phyloP scores from a whole-genome alignment of 371 early-diverging fungal species.

The Rhizopus microsporus region DNA sequence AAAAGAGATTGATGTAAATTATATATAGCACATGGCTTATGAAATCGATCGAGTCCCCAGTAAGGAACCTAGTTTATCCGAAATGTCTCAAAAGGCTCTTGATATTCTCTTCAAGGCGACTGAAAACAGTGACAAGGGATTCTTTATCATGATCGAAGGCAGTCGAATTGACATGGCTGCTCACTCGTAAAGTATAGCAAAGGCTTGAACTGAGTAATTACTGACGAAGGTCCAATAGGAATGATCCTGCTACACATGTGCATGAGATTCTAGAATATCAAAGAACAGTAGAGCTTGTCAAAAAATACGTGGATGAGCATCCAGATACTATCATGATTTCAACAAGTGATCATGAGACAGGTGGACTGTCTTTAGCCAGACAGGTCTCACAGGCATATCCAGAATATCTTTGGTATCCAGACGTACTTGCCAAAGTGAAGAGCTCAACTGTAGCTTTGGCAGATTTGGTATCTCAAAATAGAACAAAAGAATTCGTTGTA shows the following conservation, averaged over 20 bases:
- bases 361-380: slow-evolving; percentile 81
- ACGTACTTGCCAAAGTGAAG: slow-evolving; percentile 64
- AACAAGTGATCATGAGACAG: slow-evolving; percentile 94
- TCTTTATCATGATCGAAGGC: slow-evolving; percentile 96
- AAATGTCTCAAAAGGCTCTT: slow-evolving; percentile 85
- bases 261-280: slow-evolving; percentile 92
- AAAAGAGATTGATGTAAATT: neutral
- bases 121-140: slow-evolving; percentile 59
- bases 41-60: slow-evolving; percentile 79
- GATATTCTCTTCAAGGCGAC: slow-evolving; percentile 57
- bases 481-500: slow-evolving; percentile 28
- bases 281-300: slow-evolving; percentile 70
- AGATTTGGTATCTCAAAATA: slow-evolving; percentile 20
- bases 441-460: slow-evolving; percentile 68
- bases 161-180: slow-evolving; percentile 90
- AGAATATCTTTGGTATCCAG: slow-evolving; percentile 86
- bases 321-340: slow-evolving; percentile 88
- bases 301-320: slow-evolving; percentile 70
- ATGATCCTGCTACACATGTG: slow-evolving; percentile 90
- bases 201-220: slow-evolving; percentile 13
- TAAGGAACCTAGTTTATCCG: slow-evolving; percentile 76
- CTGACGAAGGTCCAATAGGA: slow-evolving; percentile 44
- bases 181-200: slow-evolving; percentile 52
- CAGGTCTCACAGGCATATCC: slow-evolving; percentile 71
- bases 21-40: slow-evolving; percentile 79